Percentiles rank a stretch among this genome's conserved stretches.
Evolutionary conservation across 106 monocot genomes (phyloP).

Genomic region (Dioscorea zingiberensis): DNA sequence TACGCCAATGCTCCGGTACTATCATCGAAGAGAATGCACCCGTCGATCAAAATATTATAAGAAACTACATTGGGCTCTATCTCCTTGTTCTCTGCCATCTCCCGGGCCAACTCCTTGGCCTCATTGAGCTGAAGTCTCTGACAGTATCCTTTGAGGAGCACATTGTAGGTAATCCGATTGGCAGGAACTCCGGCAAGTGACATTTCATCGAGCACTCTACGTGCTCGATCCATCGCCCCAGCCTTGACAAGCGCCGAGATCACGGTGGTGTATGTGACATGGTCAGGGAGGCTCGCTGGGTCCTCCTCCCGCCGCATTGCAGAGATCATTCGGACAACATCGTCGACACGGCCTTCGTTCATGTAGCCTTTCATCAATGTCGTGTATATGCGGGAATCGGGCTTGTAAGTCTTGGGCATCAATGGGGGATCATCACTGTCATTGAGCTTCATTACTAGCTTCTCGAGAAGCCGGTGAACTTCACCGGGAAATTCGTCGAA

Average conservation of each 20-base stretch:
- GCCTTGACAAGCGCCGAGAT: conserved; percentile 54
- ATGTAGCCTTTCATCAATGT: conserved; percentile 96
- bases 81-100: conserved; percentile 35
- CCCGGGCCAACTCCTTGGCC: conserved; percentile 53
- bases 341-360: conserved; percentile 61
- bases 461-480: conserved; percentile 29
- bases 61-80: conserved; percentile 68
- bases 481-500: conserved; percentile 6
- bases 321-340: conserved; percentile 59
- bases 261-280: conserved; percentile 87
- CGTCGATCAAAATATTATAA: conserved; percentile 83
- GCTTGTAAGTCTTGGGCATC: conserved; percentile 52
- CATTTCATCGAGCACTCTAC: conserved; percentile 65
- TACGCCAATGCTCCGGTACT: conserved; percentile 67
- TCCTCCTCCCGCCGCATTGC: conserved; percentile 70
- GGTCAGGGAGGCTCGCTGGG: conserved; percentile 59
- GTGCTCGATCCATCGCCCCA: conserved; percentile 58
- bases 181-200: conserved; percentile 28
- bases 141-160: conserved; percentile 90
- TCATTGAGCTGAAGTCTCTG: conserved; percentile 68
- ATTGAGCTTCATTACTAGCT: conserved; percentile 15
- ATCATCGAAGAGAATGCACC: conserved; percentile 77
- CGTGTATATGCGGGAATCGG: conserved; percentile 70
- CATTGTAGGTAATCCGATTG: conserved; percentile 82
- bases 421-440: conserved; percentile 10